These are phyloP conservation scores for Cordyceps cicadae DNA, from an alignment of 2,329 filamentous ascomycete genomes.

Conservation along the genomic window DNA sequence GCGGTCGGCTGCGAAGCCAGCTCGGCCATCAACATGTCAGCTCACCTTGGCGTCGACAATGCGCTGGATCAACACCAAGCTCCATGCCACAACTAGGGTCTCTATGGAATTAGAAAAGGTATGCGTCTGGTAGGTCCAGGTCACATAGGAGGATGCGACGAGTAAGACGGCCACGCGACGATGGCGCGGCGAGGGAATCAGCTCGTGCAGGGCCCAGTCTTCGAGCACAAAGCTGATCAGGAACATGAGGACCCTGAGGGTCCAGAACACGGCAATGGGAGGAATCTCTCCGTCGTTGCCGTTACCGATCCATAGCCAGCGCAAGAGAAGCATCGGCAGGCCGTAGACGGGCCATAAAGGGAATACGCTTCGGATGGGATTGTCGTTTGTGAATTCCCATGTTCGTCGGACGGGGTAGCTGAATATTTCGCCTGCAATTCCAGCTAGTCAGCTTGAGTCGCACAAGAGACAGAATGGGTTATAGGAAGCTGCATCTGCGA, in stretches of 20 bases:
- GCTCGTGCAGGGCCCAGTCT: constrained; percentile 93
- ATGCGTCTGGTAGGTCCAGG: constrained; percentile 97
- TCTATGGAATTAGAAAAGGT: constrained; percentile 98
- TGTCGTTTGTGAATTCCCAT: constrained; percentile 88
- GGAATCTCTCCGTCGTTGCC: constrained; percentile 68
- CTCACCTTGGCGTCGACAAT: constrained; percentile 71
- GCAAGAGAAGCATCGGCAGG: constrained; percentile 82
- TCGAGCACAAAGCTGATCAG: constrained; percentile 90
- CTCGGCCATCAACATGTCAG: constrained; percentile 11
- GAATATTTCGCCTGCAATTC: constrained; percentile 70
- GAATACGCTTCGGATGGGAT: constrained; percentile 91
- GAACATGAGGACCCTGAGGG: constrained; percentile 84
- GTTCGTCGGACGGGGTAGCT: constrained; percentile 82
- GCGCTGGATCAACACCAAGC: constrained; percentile 80
- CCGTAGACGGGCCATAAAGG: constrained; percentile 95
- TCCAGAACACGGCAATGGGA: constrained; percentile 84
- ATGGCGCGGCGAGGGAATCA: constrained; percentile 66
- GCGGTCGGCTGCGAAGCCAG: background rate
- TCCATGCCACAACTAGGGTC: constrained; percentile 88
- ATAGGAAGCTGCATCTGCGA: background rate
- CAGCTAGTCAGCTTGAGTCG: background rate
- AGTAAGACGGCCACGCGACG: constrained; percentile 70
- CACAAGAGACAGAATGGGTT: background rate
- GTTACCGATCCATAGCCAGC: constrained; percentile 86
- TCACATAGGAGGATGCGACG: constrained; percentile 93